Evolutionary conservation across 805 yeast species (phyloP), one percentile per base, ranked within the genome.

Genomic region (Groenewaldozyma tartarivorans): DNA sequence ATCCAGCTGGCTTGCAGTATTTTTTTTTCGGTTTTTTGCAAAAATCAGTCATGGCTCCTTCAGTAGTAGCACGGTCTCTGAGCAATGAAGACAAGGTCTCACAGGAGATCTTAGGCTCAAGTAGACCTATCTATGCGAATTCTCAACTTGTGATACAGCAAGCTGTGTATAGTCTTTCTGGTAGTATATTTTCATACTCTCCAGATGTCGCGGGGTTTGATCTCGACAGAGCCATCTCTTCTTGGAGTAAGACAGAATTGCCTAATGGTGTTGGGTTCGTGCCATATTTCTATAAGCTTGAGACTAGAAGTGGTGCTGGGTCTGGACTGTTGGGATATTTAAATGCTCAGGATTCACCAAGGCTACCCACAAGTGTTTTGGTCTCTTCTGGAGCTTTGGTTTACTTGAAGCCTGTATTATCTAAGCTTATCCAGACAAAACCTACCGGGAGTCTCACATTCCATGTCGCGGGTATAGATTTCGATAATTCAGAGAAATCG

Each of bases 271-370:
- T 60, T 35, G 78, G 77, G 19, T 61, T 58, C n/a, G 74, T 78
- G 41, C 92, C 94, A 20, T 67, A 67, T 40, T 61, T 80, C 50
- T 67, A 75, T 55, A 64, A 53, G 39, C 51, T 61, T 40, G 86
- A 87, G 55, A 74, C 84, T 42, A 77, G 95, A 58, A 67, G 81
- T 2, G 96, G 96, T 52, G 92, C 95, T 24, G 84, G 90, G 35
- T 71, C 77, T 47, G 74, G 83, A 20, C 71, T 90, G 35, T 65
- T 83, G 38, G 96, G 96, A 30, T 88, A 79, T 62, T 60, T 75
- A 40, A 21, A 38, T 11, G 36, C 41, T 41, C 36, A 29, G 4
- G 17, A 37, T 35, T n/a, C 36, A 9, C 36, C 16, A 9, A 11
- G 22, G 6, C n/a, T 31, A 19, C n/a, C n/a, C n/a, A 15, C 34